phyloP scores from a whole-genome alignment of 345 rosid genomes.

The Heritiera littoralis region DNA sequence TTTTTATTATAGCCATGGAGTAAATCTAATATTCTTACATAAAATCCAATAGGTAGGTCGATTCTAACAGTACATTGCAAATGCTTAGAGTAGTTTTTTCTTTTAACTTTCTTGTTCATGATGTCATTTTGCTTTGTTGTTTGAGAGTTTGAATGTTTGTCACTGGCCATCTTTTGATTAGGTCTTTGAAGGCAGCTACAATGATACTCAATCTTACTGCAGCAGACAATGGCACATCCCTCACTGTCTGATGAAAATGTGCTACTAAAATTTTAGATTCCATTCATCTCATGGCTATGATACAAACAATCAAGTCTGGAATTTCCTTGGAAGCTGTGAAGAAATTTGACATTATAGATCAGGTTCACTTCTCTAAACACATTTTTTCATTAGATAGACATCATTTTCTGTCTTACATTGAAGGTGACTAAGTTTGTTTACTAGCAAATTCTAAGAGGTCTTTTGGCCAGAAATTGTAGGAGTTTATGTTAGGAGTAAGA shows the following conservation, averaged over 20 bases:
- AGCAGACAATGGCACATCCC: constrained; percentile 91
- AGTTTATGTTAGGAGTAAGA: neutral
- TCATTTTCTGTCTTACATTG: neutral
- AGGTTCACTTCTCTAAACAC: neutral
- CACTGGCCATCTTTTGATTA: constrained; percentile 22
- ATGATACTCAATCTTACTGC: constrained; percentile 80
- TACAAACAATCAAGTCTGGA: neutral
- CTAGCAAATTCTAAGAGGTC: neutral
- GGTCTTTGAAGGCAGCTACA: constrained; percentile 90
- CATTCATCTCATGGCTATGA: neutral
- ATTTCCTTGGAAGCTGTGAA: neutral
- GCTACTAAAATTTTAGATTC: neutral
- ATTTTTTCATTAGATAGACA: neutral
- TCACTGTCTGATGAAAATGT: constrained; percentile 53
- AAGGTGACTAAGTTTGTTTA: neutral
- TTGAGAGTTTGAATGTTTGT: neutral
- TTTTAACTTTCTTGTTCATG: neutral
- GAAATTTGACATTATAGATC: too few species aligned
- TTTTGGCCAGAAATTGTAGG: neutral
- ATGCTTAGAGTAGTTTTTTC: neutral
- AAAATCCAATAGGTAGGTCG: neutral
- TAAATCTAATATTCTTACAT: neutral
- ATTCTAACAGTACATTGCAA: too few species aligned
- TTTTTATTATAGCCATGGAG: neutral
- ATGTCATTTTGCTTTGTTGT: neutral